These are phyloP conservation scores for Mikania micrantha DNA, from an alignment of 129 eudicot genomes.

Conservation along the genomic window DNA sequence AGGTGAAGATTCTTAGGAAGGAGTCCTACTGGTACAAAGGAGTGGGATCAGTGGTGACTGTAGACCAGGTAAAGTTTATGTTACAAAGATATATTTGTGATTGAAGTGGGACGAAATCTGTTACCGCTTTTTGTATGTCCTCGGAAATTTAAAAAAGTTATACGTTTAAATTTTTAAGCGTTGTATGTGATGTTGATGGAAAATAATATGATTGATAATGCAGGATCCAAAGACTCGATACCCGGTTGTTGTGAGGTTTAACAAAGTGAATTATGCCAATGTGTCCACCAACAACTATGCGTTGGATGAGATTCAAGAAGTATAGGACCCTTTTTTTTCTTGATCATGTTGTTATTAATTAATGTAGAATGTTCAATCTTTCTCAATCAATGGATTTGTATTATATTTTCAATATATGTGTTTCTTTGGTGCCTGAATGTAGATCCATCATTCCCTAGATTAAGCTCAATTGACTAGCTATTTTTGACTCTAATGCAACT, in stretches of 20 bases:
- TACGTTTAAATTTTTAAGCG: too few species aligned
- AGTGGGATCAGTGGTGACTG: constrained; percentile 89
- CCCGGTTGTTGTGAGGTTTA: constrained; percentile 97
- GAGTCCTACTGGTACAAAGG: constrained; percentile 99
- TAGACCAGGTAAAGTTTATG: constrained; percentile 59
- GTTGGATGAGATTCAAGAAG: constrained; percentile 86
- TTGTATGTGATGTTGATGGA: neutral
- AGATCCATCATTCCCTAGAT: neutral
- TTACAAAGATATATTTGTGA: neutral
- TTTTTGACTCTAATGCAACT: too few species aligned
- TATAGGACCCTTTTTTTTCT: constrained; percentile 20
- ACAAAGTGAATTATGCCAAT: constrained; percentile 89
- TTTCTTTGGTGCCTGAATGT: constrained; percentile 17
- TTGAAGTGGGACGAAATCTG: too few species aligned
- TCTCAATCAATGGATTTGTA: constrained; percentile 37
- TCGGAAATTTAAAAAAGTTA: too few species aligned
- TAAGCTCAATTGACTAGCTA: too few species aligned
- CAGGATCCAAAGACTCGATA: constrained; percentile 95
- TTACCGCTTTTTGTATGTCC: too few species aligned
- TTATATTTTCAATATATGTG: constrained; percentile 21
- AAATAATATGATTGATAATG: constrained; percentile 7
- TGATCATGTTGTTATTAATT: constrained; percentile 21
- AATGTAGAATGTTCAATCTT: constrained; percentile 23
- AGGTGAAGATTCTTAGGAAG: constrained; percentile 92
- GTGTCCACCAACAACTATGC: constrained; percentile 99